These are phyloP conservation scores for Ceratocystis smalleyi DNA, from an alignment of 2,329 filamentous ascomycete genomes.

Conservation along the genomic window DNA sequence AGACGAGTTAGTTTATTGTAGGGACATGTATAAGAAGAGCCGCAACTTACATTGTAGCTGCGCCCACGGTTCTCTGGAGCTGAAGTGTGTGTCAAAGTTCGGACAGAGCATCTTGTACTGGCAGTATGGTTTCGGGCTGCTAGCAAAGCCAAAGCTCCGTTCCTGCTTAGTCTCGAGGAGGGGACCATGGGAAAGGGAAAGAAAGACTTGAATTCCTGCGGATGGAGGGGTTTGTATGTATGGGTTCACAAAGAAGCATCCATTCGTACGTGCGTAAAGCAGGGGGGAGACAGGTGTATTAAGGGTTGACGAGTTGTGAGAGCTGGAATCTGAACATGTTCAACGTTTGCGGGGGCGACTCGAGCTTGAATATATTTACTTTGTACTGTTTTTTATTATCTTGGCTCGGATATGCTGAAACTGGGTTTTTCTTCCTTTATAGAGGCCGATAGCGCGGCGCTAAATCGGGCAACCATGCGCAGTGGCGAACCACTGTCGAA, in stretches of 20 bases:
- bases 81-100: neutral
- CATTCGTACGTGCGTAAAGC: too few relatives aligned
- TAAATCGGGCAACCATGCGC: constrained; percentile 7
- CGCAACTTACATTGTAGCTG: constrained; percentile 4
- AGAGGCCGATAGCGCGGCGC: neutral
- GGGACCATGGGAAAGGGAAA: neutral
- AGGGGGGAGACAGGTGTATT: too few relatives aligned
- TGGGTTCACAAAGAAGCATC: too few relatives aligned
- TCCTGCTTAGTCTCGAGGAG: neutral
- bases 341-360: too few relatives aligned
- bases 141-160: neutral
- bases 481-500: constrained; percentile 15
- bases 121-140: neutral
- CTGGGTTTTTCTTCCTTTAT: neutral
- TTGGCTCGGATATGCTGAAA: too few relatives aligned
- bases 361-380: too few relatives aligned
- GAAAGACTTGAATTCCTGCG: too few relatives aligned
- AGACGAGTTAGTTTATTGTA: neutral
- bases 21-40: neutral
- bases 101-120: neutral
- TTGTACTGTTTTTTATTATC: too few relatives aligned
- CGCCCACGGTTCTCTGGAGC: neutral
- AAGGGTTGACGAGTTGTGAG: too few relatives aligned
- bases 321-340: too few relatives aligned
- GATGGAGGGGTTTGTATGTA: too few relatives aligned